Evolutionary conservation across 2,329 filamentous ascomycete genomes (phyloP), one percentile per base, ranked within the genome.

Genomic region (Monascus ruber): DNA sequence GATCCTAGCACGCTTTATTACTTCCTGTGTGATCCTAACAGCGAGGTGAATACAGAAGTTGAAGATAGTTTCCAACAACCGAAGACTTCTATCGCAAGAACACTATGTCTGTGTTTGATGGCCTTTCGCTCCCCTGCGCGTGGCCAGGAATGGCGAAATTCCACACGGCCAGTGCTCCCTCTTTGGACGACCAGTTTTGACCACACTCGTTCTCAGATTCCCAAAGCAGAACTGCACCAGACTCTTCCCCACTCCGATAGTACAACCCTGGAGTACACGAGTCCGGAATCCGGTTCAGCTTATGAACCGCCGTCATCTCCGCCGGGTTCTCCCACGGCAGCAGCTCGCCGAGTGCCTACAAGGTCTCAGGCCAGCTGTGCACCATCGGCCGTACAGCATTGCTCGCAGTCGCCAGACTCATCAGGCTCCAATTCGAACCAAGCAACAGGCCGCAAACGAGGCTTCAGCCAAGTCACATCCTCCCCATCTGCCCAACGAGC

Each of bases 1-100:
- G 42, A 55, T 6, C 49, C 52, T 5, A 42, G 24, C 9, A 53
- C 42, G 5, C 47, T 58, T 2, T 52, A 53, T 41, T 56, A 58
- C 42, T 47, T 50, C 42, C 42, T 54, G 8, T 49, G 45, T 39
- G 47, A 58, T 26, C 54, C 49, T 1, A 48, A 50, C 24, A 43
- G 38, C 26, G 48, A 56, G 28, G 39, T 45, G n/a, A 26, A 44
- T 31, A 28, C n/a, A n/a, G n/a, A n/a, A n/a, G n/a, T n/a, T n/a
- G n/a, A n/a, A n/a, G n/a, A n/a, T n/a, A n/a, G n/a, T n/a, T n/a
- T n/a, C n/a, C n/a, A n/a, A n/a, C n/a, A n/a, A n/a, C n/a, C n/a
- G n/a, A n/a, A n/a, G n/a, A n/a, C n/a, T n/a, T n/a, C n/a, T n/a
- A 36, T 59, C 44, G 43, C 41, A 4, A 42, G 53, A 10, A 38